Evolutionary conservation across 2,329 filamentous ascomycete genomes (phyloP), one percentile per base, ranked within the genome.

Genomic region (Aspergillus sp.): DNA sequence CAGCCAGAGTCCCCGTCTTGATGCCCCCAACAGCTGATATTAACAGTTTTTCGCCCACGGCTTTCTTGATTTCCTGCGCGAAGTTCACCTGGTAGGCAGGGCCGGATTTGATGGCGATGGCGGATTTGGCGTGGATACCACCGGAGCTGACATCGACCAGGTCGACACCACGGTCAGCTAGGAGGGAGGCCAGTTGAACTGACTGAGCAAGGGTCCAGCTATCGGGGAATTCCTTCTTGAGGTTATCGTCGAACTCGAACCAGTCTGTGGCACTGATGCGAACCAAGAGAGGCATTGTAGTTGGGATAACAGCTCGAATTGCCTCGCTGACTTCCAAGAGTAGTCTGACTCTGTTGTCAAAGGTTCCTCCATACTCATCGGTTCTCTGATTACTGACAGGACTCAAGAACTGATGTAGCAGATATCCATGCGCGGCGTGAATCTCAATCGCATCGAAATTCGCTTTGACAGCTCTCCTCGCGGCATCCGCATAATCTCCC

Each of bases 361-460:
- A 66, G 53, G 65, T 68, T 47, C 78, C 70, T 37, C 74, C 69
- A 55, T 76, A 82, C 33, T 68, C 54, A 51, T 82, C 78, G 0
- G 72, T 85, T 10, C 88, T 76, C 40, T 78, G 70, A 66, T 93
- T 93, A 11, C 75, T 74, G 0, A 77, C 76, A 0, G 87, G 86
- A 0, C 79, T 82, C 4, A 90, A 47, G 71, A 91, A 93, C 2
- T 72, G 68, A 54, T 83, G 80, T 0, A 91, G 68, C 0, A 93
- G 75, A 59, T 90, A 93, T 1, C 88, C 87, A 57, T 93, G 88
- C 0, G 87, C 88, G 53, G 77, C 79, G 68, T 93, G 88, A 40
- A 94, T 80, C 63, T 94, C 88, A 46, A 94, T 82, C 6, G 83
- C 78, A 59, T 95, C 88, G 38, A 88, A 79, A 0, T 88, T 89